These are phyloP conservation scores for Solanum sejunctum DNA, from an alignment of 257 asterid species.

Conservation along the genomic window DNA sequence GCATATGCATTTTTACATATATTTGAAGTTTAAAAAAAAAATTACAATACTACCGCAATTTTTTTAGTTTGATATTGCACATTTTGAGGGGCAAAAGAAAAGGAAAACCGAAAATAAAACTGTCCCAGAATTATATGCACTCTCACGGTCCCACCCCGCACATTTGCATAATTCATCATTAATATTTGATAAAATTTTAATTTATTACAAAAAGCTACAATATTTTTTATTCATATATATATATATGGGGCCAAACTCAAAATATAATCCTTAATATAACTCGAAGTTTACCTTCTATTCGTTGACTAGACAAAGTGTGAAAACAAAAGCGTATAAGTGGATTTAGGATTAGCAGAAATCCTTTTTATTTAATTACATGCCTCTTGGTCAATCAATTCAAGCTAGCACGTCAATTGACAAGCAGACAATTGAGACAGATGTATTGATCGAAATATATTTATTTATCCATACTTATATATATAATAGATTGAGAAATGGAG, in stretches of 20 bases:
- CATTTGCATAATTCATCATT: background rate
- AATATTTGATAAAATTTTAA: background rate
- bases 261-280: background rate
- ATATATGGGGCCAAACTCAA: background rate
- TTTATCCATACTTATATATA: no score
- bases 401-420: no score
- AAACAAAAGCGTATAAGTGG: background rate
- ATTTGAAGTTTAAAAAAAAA: no score
- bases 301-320: no score
- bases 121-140: background rate
- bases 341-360: background rate
- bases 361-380: no score
- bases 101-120: background rate
- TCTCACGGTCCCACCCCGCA: no score
- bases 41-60: no score
- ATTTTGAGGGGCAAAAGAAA: no score
- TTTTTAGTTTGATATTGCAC: background rate
- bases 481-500: no score
- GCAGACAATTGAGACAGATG: fast-evolving
- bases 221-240: background rate
- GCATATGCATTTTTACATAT: no score
- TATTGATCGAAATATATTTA: no score
- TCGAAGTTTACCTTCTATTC: background rate
- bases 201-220: background rate
- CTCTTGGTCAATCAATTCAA: no score